Conservation (phyloP, 2,329 filamentous ascomycete species). For the Knufia petricola region DNA sequence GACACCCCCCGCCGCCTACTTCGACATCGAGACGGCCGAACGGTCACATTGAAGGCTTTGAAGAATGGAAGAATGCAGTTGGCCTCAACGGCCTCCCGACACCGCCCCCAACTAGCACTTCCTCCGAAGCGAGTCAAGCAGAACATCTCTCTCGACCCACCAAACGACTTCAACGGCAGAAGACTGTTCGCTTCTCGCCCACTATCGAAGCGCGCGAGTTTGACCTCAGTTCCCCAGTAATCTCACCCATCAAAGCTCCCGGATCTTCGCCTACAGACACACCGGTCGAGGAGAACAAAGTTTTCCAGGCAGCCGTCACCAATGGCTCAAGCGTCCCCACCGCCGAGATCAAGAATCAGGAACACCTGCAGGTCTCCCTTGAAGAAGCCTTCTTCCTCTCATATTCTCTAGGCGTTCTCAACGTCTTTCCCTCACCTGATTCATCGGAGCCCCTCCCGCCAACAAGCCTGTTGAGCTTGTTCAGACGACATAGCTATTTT, state of each 20-base stretch:
- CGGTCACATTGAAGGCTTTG: conserved; percentile 16
- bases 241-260: conserved; percentile 22
- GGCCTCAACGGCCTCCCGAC: conserved; percentile 22
- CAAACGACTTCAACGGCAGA: conserved; percentile 28
- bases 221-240: conserved; percentile 23
- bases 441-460: conserved; percentile 39
- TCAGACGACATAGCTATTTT: conserved; percentile 60
- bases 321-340: background rate
- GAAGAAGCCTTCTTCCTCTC: conserved; percentile 88
- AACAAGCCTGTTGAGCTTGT: conserved; percentile 53
- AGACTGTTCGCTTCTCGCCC: conserved; percentile 63
- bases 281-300: conserved; percentile 1
- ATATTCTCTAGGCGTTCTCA: conserved; percentile 68
- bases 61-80: conserved; percentile 22
- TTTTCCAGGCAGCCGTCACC: conserved; percentile 15
- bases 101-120: conserved; percentile 22
- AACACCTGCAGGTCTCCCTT: conserved; percentile 82
- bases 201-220: conserved; percentile 57
- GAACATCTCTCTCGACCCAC: conserved; percentile 12
- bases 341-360: conserved; percentile 43
- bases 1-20: background rate
- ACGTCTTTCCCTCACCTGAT: conserved; percentile 38
- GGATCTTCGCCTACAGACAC: conserved; percentile 12
- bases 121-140: conserved; percentile 19
- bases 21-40: conserved; percentile 5